A percentile compares a stretch with the other conserved stretches of the same genome.
These are phyloP conservation scores for Mycena pura DNA, from an alignment of 768 basidiomycete species.

Conservation along the genomic window DNA sequence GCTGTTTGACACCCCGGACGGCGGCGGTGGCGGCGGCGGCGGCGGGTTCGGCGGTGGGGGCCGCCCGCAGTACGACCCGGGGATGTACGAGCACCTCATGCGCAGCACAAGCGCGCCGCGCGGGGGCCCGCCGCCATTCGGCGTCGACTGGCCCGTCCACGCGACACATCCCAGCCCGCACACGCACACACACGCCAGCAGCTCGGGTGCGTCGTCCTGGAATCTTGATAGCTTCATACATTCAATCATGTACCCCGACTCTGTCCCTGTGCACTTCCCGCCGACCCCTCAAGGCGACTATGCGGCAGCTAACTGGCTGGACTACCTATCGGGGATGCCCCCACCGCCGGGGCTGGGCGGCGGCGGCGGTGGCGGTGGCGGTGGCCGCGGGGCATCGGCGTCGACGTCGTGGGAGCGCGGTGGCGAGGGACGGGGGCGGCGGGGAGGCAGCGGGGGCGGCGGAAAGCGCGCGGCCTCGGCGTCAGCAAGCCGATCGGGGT, in stretches of 20 bases:
- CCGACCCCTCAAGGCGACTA: background rate
- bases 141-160: conserved; percentile 27
- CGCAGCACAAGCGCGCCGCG: conserved; percentile 10
- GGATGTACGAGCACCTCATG: conserved; percentile 19
- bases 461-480: background rate
- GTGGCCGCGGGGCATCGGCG: background rate
- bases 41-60: conserved; percentile 6
- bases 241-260: conserved; percentile 23
- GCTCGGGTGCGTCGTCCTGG: conserved; percentile 28
- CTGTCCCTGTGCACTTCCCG: no score
- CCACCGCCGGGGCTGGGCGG: background rate
- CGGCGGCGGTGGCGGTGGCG: background rate
- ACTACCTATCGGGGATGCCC: background rate
- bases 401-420: conserved; percentile 21
- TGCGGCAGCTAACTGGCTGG: conserved; percentile 14
- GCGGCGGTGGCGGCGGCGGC: conserved; percentile 10
- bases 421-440: background rate
- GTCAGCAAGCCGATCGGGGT: no score
- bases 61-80: conserved; percentile 17
- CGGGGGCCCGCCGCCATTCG: conserved; percentile 3
- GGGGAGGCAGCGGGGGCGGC: background rate
- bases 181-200: background rate
- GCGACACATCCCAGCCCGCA: background rate
- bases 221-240: conserved; percentile 29
- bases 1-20: background rate